phyloP scores from a whole-genome alignment of 805 yeast species.

The Torulaspora quercuum region DNA sequence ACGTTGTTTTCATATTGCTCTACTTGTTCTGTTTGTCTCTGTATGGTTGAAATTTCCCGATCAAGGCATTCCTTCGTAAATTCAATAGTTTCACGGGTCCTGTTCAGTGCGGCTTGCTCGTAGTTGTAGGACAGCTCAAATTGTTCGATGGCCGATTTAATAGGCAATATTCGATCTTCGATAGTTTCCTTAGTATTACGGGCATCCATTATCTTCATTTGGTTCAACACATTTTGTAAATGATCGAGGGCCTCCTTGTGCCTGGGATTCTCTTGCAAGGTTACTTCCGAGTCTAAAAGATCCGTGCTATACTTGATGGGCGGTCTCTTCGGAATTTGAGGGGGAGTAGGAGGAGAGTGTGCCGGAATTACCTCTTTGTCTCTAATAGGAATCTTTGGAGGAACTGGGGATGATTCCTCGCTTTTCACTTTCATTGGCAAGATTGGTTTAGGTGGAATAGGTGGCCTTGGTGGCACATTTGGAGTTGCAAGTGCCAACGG shows the following conservation, averaged over 20 bases:
- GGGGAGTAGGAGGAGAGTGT: conserved; percentile 38
- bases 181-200: conserved; percentile 9
- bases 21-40: conserved; percentile 36
- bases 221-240: conserved; percentile 15
- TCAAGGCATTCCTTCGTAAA: conserved; percentile 33
- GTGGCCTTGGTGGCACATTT: conserved; percentile 12
- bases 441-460: conserved; percentile 14
- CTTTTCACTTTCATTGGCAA: conserved; percentile 1
- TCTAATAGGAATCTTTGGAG: conserved; percentile 6
- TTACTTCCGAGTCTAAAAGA: conserved; percentile 13
- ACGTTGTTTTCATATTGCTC: conserved; percentile 15
- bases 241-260: conserved; percentile 18
- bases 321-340: conserved; percentile 14
- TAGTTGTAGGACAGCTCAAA: conserved; percentile 37
- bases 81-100: conserved; percentile 26
- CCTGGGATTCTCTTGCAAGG: conserved; percentile 11
- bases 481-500: conserved; percentile 16
- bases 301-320: conserved; percentile 6
- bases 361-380: not conserved
- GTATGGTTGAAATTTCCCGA: conserved; percentile 32
- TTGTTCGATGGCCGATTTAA: conserved; percentile 38
- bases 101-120: conserved; percentile 35
- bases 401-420: not conserved
- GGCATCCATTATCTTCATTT: conserved; percentile 15
- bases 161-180: conserved; percentile 14